These are phyloP conservation scores for Penicillium ochrochloron DNA, from an alignment of 495 filamentous ascomycete genomes.

Conservation along the genomic window DNA sequence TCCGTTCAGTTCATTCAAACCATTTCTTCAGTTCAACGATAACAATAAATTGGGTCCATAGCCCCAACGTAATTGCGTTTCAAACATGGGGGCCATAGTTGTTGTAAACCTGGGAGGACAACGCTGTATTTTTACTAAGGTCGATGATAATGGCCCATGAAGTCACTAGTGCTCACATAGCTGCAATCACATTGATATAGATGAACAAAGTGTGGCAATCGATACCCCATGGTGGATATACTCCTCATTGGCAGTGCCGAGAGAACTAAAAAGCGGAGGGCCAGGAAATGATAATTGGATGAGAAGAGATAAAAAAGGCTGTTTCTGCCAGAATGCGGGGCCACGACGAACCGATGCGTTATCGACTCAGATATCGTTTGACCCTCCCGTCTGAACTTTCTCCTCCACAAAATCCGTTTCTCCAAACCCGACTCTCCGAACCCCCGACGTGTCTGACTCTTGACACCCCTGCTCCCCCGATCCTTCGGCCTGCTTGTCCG, in stretches of 20 bases:
- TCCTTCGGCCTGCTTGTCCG: not conserved
- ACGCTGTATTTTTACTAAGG: no score
- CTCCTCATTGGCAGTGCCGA: not conserved
- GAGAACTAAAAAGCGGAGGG: not conserved
- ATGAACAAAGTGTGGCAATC: not conserved
- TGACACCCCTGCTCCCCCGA: not conserved
- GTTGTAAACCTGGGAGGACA: no score
- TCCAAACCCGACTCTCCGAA: slow-evolving; percentile 3
- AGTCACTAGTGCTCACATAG: not conserved
- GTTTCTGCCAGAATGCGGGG: slow-evolving; percentile 30
- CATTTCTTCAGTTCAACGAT: no score
- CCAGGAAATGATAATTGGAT: not conserved
- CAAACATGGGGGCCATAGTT: no score
- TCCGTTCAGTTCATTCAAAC: no score
- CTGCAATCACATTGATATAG: not conserved
- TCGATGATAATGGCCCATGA: no score
- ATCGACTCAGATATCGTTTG: slow-evolving; percentile 24
- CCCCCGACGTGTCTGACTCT: slow-evolving; percentile 1
- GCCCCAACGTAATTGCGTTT: no score
- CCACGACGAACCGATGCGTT: slow-evolving; percentile 15
- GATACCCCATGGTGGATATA: not conserved
- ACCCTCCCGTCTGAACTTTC: not conserved
- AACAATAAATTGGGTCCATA: no score
- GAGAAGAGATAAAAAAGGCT: slow-evolving; percentile 7
- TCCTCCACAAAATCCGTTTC: slow-evolving; percentile 7